phyloP scores from a whole-genome alignment of 345 rosid genomes.

The Zanthoxylum bungeanum region DNA sequence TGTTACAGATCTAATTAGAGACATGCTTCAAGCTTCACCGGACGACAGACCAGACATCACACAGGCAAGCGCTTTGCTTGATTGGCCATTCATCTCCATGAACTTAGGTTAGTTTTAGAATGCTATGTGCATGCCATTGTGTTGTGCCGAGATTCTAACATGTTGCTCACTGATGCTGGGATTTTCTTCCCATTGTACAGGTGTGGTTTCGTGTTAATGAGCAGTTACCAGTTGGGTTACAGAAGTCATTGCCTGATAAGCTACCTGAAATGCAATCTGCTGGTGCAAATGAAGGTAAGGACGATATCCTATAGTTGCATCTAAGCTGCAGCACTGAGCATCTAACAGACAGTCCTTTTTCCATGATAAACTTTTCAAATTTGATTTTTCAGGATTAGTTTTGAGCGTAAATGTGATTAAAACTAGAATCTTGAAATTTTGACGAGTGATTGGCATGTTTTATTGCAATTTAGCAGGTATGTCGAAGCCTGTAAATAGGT shows the following conservation, averaged over 20 bases:
- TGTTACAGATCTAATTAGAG: slow-evolving; percentile 66
- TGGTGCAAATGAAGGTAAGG: slow-evolving; percentile 48
- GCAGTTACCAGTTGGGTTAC: slow-evolving; percentile 65
- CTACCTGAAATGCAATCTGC: slow-evolving; percentile 66
- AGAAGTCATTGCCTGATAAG: slow-evolving; percentile 82
- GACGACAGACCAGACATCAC: slow-evolving; percentile 96
- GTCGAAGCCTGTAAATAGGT: slow-evolving; percentile 45
- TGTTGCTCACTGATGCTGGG: slow-evolving; percentile 46
- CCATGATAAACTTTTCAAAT: background rate
- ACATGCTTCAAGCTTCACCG: slow-evolving; percentile 94
- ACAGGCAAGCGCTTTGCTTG: slow-evolving; percentile 89
- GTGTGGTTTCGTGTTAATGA: slow-evolving; percentile 97
- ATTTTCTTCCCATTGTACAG: slow-evolving; percentile 53
- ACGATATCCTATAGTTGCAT: slow-evolving; percentile 4
- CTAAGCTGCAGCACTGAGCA: background rate
- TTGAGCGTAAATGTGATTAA: background rate
- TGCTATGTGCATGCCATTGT: slow-evolving; percentile 25
- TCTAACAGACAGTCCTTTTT: background rate
- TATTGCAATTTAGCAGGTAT: slow-evolving; percentile 41
- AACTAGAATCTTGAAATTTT: background rate
- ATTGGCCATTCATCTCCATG: slow-evolving; percentile 66
- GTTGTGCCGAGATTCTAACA: slow-evolving; percentile 37
- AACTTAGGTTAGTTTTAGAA: slow-evolving; percentile 78
- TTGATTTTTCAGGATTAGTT: slow-evolving; percentile 6
- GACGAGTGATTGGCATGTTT: background rate